Percentiles rank a stretch among this genome's conserved stretches.
Conservation (phyloP, 345 rosid genomes). For the Pseudoturritis turrita region DNA sequence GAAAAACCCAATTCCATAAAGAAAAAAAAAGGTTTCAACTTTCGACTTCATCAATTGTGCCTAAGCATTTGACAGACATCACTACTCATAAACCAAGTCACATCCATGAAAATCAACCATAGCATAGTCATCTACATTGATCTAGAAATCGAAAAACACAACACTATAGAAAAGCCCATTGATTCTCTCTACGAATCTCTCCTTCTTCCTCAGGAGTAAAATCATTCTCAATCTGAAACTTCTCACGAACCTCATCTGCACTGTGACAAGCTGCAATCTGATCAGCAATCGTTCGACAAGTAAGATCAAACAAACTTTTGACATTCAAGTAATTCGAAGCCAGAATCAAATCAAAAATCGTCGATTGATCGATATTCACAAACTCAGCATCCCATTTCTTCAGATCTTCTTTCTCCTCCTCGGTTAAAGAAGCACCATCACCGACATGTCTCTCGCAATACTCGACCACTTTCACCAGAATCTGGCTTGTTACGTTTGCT, state of each 20-base stretch:
- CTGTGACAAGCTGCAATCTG: constrained; percentile 45
- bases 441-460: constrained; percentile 59
- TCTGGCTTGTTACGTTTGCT: constrained; percentile 47
- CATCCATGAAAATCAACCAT: no score
- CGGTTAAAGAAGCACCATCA: constrained; percentile 17
- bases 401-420: constrained; percentile 15
- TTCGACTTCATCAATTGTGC: no score
- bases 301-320: constrained; percentile 43
- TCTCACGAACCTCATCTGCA: constrained; percentile 47
- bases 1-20: no score
- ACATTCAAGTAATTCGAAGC: constrained; percentile 61
- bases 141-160: not conserved
- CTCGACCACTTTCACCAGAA: constrained; percentile 54
- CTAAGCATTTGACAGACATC: no score
- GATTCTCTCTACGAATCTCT: constrained; percentile 46
- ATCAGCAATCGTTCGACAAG: constrained; percentile 56
- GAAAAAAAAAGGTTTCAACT: no score
- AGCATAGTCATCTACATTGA: not conserved
- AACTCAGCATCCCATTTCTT: constrained; percentile 58
- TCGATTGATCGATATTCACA: constrained; percentile 45
- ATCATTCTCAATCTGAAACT: constrained; percentile 50
- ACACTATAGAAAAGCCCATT: constrained; percentile 52
- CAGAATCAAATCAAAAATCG: constrained; percentile 46
- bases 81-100: no score
- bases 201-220: constrained; percentile 57